A percentile compares a stretch with the other conserved stretches of the same genome.
Conservation (phyloP, 2,329 filamentous ascomycete species). For the Pseudogymnoascus pannorum region DNA sequence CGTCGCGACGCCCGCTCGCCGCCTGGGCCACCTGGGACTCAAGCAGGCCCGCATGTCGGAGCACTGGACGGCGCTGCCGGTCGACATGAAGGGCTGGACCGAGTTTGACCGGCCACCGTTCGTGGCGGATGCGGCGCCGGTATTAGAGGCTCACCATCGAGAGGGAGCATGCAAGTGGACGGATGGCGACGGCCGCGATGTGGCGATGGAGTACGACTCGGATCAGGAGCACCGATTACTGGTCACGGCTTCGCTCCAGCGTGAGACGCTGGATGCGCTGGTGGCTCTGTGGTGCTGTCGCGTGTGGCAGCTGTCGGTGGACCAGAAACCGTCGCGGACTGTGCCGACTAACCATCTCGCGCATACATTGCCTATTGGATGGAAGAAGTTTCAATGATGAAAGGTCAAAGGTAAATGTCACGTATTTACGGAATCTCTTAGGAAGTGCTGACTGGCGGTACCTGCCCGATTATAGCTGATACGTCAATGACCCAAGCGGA, state of each 20-base stretch:
- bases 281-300: conserved; percentile 16
- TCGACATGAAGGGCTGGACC: conserved; percentile 12
- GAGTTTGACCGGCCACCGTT: conserved; percentile 11
- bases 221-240: conserved; percentile 8
- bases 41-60: conserved; percentile 14
- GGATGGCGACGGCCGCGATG: conserved; percentile 5
- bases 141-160: conserved; percentile 12
- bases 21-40: conserved; percentile 12
- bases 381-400: neutral
- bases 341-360: neutral
- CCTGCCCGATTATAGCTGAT: too few relatives aligned
- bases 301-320: conserved; percentile 14
- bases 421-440: too few relatives aligned
- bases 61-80: conserved; percentile 14
- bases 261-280: conserved; percentile 13
- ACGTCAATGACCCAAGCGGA: too few relatives aligned
- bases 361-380: neutral
- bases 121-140: conserved; percentile 4
- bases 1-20: neutral
- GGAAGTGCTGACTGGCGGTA: too few relatives aligned
- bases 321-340: neutral
- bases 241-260: conserved; percentile 11
- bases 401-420: neutral
- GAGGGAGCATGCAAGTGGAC: neutral
- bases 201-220: conserved; percentile 12